Percentiles rank a stretch among this genome's conserved stretches.
Conservation (phyloP, 306 rosid species). For the Purshia tridentata region DNA sequence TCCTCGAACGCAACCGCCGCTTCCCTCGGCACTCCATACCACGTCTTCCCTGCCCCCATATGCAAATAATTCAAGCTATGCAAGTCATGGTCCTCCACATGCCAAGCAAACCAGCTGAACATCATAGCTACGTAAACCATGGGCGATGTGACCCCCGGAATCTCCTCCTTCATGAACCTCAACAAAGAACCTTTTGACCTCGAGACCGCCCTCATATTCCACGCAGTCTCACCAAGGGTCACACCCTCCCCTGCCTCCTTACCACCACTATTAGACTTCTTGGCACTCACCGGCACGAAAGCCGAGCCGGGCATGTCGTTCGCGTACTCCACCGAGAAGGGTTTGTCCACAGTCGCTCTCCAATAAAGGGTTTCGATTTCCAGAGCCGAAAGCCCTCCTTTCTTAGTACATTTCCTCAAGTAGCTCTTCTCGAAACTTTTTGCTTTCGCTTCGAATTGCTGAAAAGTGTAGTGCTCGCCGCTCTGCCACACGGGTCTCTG, state of each 20-base stretch:
- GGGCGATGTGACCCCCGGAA: constrained; percentile 96
- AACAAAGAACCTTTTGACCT: constrained; percentile 82
- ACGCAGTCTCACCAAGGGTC: constrained; percentile 76
- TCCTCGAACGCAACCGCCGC: constrained; percentile 97
- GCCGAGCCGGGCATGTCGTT: constrained; percentile 99
- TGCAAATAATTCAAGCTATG: constrained; percentile 93
- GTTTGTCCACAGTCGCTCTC: constrained; percentile 92
- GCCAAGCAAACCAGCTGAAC: constrained; percentile 99
- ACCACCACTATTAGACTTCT: constrained; percentile 20
- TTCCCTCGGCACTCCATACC: constrained; percentile 95
- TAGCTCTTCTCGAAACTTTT: constrained; percentile 69
- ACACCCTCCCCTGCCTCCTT: constrained; percentile 59
- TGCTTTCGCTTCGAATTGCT: constrained; percentile 76
- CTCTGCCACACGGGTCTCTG: constrained; percentile 97
- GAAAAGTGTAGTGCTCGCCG: constrained; percentile 75
- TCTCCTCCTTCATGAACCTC: constrained; percentile 99
- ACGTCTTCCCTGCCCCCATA: constrained; percentile 90
- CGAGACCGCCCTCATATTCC: constrained; percentile 92
- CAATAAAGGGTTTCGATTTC: constrained; percentile 84
- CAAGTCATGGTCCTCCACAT: constrained; percentile 97
- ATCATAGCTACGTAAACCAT: constrained; percentile 97
- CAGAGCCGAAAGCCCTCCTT: constrained; percentile 46
- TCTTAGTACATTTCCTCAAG: constrained; percentile 50
- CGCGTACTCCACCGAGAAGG: constrained; percentile 88
- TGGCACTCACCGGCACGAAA: constrained; percentile 41